Evolutionary conservation across 805 yeast species (phyloP).

Genomic region (Ogataea allantospora): DNA sequence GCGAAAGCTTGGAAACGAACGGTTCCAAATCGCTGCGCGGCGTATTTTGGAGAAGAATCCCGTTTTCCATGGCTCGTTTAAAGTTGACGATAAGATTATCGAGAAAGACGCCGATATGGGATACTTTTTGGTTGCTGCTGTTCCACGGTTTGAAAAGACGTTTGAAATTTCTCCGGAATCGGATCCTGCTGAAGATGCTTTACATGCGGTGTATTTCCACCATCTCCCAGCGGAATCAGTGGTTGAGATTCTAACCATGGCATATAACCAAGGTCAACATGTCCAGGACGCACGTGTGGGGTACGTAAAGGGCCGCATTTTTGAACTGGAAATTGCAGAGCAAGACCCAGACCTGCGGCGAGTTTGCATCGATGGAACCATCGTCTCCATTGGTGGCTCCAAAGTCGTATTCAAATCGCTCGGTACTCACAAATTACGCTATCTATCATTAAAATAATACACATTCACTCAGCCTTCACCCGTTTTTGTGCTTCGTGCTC

Average conservation of each 20-base stretch:
- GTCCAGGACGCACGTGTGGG: conserved; percentile 45
- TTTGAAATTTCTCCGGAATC: conserved; percentile 66
- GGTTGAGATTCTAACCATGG: conserved; percentile 55
- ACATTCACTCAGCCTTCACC: conserved; percentile 19
- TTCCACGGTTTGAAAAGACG: conserved; percentile 55
- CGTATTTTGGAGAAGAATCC: conserved; percentile 51
- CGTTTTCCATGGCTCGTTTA: conserved; percentile 43
- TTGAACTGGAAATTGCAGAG: conserved; percentile 24
- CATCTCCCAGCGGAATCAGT: conserved; percentile 36
- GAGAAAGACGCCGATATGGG: conserved; percentile 44
- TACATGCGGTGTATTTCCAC: conserved; percentile 49
- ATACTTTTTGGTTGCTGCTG: conserved; percentile 57
- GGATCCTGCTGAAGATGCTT: conserved; percentile 37
- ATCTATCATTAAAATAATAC: conserved; percentile 5
- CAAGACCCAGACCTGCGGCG: conserved; percentile 40
- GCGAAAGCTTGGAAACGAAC: conserved; percentile 57
- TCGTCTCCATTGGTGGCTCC: conserved; percentile 28
- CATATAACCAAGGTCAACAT: conserved; percentile 57
- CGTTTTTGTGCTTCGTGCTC: conserved; percentile 21
- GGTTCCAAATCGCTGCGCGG: conserved; percentile 71
- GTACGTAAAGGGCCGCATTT: conserved; percentile 35
- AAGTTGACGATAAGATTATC: conserved; percentile 9
- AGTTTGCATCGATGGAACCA: conserved; percentile 69
- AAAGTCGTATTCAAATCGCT: conserved; percentile 7
- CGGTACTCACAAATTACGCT: not conserved